Conservation (phyloP, 306 rosid genomes). For the Trifolium pratense region DNA sequence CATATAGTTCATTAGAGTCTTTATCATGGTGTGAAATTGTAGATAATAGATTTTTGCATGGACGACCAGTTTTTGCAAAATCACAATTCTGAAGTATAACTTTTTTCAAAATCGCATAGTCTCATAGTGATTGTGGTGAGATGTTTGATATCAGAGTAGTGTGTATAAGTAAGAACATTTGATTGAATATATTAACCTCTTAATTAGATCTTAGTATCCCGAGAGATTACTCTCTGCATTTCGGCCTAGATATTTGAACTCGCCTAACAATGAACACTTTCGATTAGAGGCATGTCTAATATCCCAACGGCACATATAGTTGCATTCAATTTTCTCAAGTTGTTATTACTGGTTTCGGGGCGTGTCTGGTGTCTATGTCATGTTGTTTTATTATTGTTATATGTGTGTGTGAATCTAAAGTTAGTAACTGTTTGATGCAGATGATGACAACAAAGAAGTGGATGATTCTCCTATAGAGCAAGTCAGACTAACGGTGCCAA, state of each 20-base stretch:
- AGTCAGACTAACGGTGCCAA: constrained; percentile 79
- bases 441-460: constrained; percentile 43
- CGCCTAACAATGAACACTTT: background rate
- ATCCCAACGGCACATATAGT: background rate
- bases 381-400: background rate
- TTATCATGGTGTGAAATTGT: background rate
- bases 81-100: background rate
- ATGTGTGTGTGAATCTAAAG: background rate
- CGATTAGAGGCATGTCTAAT: background rate
- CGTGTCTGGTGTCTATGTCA: background rate
- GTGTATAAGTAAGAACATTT: background rate
- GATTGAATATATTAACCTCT: background rate
- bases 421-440: constrained; percentile 7
- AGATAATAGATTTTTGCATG: background rate
- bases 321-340: background rate
- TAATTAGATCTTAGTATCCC: background rate
- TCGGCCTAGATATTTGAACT: background rate
- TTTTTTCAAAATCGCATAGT: too few relatives aligned
- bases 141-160: too few relatives aligned
- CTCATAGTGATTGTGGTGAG: background rate
- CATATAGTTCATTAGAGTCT: background rate
- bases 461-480: constrained; percentile 81
- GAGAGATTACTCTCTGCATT: background rate
- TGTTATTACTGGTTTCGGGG: background rate
- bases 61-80: background rate